A percentile compares a stretch with the other conserved stretches of the same genome.
These are phyloP conservation scores for Pseudoturritis turrita DNA, from an alignment of 345 rosid species.

Conservation along the genomic window DNA sequence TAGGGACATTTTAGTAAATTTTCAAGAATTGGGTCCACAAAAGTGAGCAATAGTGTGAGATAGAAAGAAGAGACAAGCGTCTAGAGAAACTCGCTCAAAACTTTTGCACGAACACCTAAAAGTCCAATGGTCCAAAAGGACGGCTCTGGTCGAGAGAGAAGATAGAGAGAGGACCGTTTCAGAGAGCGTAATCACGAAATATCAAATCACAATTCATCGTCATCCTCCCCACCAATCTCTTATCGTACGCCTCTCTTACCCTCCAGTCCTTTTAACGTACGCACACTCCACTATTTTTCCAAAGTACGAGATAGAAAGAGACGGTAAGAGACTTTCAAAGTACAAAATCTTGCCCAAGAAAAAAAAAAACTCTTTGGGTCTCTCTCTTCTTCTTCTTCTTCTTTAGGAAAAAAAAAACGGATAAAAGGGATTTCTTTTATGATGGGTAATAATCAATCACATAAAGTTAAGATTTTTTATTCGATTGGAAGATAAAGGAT, in stretches of 20 bases:
- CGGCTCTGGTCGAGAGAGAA: constrained; percentile 21
- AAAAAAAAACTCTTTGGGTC: neutral
- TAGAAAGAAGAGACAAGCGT: constrained; percentile 23
- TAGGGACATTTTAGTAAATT: neutral
- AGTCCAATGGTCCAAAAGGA: constrained; percentile 34
- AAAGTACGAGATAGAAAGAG: constrained; percentile 15
- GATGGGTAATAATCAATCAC: neutral
- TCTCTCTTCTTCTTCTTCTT: neutral
- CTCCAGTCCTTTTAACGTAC: constrained; percentile 15
- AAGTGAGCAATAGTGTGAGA: constrained; percentile 4
- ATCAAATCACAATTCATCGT: constrained; percentile 22
- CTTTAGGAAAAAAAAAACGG: too few species aligned
- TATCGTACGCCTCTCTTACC: constrained; percentile 25
- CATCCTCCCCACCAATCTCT: neutral
- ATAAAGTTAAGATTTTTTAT: neutral
- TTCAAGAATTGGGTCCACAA: neutral
- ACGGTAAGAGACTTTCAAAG: constrained; percentile 9
- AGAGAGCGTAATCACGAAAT: constrained; percentile 10
- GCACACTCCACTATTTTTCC: constrained; percentile 6
- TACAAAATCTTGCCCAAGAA: neutral
- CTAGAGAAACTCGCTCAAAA: constrained; percentile 35
- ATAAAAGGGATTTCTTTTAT: neutral
- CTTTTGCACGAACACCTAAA: constrained; percentile 39
- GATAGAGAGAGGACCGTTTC: constrained; percentile 20
- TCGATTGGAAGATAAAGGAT: neutral